Evolutionary conservation across 129 eudicot genomes (phyloP).

Genomic region (Smallanthus sonchifolius): DNA sequence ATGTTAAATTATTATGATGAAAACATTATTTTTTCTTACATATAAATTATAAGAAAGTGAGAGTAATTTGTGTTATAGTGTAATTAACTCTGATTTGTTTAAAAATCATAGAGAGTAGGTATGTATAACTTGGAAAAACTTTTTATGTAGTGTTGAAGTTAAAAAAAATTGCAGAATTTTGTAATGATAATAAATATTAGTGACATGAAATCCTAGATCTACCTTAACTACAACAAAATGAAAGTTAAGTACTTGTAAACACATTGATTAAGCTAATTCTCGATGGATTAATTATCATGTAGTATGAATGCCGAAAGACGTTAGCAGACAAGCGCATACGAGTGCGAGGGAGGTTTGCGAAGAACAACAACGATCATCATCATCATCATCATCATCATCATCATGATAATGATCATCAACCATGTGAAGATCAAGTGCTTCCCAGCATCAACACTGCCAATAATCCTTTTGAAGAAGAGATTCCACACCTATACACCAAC

Average conservation of each 20-base stretch:
- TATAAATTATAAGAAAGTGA: not conserved
- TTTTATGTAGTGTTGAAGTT: not conserved
- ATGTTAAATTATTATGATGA: not conserved
- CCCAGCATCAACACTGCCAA: constrained; percentile 17
- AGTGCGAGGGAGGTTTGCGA: constrained; percentile 91
- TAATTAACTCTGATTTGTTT: not conserved
- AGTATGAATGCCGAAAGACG: constrained; percentile 96
- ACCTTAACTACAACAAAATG: not conserved
- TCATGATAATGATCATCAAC: constrained; percentile 45
- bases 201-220: not conserved
- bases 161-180: too few species aligned
- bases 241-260: not conserved
- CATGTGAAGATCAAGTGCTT: constrained; percentile 36
- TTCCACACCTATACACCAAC: constrained; percentile 21
- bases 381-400: constrained; percentile 40
- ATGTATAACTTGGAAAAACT: not conserved
- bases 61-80: not conserved
- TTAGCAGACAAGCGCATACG: constrained; percentile 87
- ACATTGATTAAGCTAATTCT: not conserved
- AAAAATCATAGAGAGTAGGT: too few species aligned
- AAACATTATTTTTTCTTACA: not conserved
- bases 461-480: constrained; percentile 23
- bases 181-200: not conserved
- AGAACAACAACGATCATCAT: constrained; percentile 50
- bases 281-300: constrained; percentile 4